phyloP scores from a whole-genome alignment of 169 alveolate species.

The Eimeria sp. region DNA sequence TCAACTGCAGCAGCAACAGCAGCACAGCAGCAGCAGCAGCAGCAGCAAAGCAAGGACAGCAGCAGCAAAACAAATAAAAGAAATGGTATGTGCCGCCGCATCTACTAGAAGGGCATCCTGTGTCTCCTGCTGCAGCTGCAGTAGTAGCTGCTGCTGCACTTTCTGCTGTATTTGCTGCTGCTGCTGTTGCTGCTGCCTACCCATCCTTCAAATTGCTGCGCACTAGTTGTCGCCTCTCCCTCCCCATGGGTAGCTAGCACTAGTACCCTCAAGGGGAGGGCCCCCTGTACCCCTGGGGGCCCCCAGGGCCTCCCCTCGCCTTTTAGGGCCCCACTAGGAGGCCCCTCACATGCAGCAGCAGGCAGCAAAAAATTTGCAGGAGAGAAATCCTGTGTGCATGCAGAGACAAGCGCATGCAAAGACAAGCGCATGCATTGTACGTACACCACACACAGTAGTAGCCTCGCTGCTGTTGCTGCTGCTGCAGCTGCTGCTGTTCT shows the following conservation, averaged over 20 bases:
- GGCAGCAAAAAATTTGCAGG: background rate
- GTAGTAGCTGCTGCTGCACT: background rate
- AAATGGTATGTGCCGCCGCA: background rate
- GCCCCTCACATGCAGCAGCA: background rate
- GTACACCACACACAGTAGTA: background rate
- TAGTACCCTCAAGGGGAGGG: background rate
- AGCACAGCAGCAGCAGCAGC: conserved; percentile 24
- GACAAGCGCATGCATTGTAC: background rate
- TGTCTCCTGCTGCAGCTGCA: conserved; percentile 5
- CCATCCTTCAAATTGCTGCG: conserved; percentile 11
- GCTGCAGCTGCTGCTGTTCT: conserved; percentile 5
- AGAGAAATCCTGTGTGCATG: background rate
- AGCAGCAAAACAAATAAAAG: conserved; percentile 45
- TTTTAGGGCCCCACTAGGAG: too few relatives aligned
- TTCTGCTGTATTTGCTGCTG: background rate
- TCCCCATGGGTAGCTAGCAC: background rate
- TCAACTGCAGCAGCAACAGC: conserved; percentile 9
- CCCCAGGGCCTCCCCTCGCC: too few relatives aligned
- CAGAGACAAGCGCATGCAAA: background rate
- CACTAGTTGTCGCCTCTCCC: background rate
- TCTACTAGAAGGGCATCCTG: background rate
- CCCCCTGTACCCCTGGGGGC: background rate
- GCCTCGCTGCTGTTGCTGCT: background rate
- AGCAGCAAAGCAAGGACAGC: conserved; percentile 20
- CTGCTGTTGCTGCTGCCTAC: conserved; percentile 44